Evolutionary conservation across 75 land plant species (phyloP).

Genomic region (Selaginella tamariscina): DNA sequence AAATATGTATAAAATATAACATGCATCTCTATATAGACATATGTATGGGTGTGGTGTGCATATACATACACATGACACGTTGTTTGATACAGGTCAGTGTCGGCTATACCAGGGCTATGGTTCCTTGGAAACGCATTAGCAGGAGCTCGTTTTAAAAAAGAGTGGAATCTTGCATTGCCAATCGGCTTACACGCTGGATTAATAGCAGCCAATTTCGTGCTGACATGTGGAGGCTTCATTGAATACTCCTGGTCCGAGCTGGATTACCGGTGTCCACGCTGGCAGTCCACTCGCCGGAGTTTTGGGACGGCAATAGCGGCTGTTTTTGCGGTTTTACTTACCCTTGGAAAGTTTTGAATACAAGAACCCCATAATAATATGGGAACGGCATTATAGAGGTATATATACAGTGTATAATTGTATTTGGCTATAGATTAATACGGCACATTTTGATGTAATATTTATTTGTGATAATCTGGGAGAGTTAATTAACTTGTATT

Average conservation of each 20-base stretch:
- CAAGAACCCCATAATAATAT: no score
- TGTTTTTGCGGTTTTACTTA: conserved; percentile 44
- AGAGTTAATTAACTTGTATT: no score
- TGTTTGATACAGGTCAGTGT: conserved; percentile 48
- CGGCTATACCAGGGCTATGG: conserved; percentile 64
- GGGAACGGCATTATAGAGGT: no score
- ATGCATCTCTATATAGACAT: no score
- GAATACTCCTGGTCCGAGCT: conserved; percentile 35
- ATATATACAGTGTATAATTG: no score
- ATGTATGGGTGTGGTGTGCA: no score
- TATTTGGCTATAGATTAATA: no score
- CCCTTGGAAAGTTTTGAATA: conserved; percentile 28
- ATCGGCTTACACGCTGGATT: conserved; percentile 78
- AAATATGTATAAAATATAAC: no score
- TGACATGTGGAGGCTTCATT: conserved; percentile 51
- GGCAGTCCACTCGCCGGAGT: conserved; percentile 76
- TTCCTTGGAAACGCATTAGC: conserved; percentile 53
- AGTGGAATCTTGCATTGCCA: conserved; percentile 49
- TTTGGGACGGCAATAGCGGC: conserved; percentile 39
- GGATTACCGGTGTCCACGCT: conserved; percentile 50
- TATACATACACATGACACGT: no score
- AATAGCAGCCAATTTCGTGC: conserved; percentile 38
- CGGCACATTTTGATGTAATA: no score
- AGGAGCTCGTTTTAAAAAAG: conserved; percentile 38
- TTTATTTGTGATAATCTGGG: no score